phyloP scores from a whole-genome alignment of 805 yeast species.

The Saturnispora hagleri region DNA sequence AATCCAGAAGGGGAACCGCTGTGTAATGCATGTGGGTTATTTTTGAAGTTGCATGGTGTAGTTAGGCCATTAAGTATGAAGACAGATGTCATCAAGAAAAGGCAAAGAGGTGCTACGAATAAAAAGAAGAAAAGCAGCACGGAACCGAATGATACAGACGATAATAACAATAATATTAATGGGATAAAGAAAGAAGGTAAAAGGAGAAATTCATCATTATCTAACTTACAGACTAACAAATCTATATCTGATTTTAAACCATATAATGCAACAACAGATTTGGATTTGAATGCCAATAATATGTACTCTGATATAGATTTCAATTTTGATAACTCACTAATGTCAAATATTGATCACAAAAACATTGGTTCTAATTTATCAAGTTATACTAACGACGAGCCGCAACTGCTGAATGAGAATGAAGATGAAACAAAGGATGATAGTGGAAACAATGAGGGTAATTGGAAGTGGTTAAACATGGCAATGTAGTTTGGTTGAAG shows the following conservation, averaged over 20 bases:
- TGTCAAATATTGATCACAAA: not conserved
- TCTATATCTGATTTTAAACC: not conserved
- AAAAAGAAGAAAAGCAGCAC: constrained; percentile 20
- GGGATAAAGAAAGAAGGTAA: not conserved
- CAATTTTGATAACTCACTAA: constrained; percentile 1
- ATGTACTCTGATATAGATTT: constrained; percentile 4
- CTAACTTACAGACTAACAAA: not conserved
- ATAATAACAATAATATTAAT: constrained; percentile 30
- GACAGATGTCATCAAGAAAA: constrained; percentile 53
- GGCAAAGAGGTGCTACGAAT: constrained; percentile 51
- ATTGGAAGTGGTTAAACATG: constrained; percentile 9
- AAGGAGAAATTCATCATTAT: not conserved
- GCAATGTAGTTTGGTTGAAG: not conserved
- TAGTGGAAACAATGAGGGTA: not conserved
- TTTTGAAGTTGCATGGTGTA: constrained; percentile 88
- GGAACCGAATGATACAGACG: constrained; percentile 38
- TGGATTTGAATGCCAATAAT: constrained; percentile 2
- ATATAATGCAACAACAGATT: not conserved
- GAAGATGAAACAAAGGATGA: not conserved
- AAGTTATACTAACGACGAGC: not conserved
- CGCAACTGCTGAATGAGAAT: not conserved
- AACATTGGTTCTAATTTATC: not conserved
- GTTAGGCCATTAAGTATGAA: constrained; percentile 85
- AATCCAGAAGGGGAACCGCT: constrained; percentile 87
- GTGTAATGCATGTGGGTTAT: constrained; percentile 95